These are phyloP conservation scores for Tritrichomonas musculus DNA, from an alignment of 208 protist species.

Conservation along the genomic window DNA sequence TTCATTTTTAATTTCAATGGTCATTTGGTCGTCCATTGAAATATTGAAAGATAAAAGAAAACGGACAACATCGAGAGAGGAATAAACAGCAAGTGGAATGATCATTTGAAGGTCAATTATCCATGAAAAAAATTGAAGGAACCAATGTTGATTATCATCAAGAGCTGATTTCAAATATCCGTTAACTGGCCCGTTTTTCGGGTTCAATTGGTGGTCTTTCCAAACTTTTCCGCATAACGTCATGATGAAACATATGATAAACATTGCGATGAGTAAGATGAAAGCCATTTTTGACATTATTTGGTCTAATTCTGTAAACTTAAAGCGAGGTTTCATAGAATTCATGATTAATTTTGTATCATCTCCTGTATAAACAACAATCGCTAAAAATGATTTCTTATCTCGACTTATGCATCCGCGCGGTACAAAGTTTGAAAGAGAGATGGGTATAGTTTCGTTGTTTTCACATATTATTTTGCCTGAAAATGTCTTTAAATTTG, in stretches of 20 bases:
- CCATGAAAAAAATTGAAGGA: neutral
- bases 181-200: conserved; percentile 32
- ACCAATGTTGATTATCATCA: neutral
- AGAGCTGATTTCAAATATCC: neutral
- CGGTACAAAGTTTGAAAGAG: conserved; percentile 32
- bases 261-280: conserved; percentile 49
- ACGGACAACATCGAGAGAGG: conserved; percentile 88
- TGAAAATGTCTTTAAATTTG: conserved; percentile 61
- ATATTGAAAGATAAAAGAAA: conserved; percentile 88
- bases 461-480: neutral
- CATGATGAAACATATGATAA: conserved; percentile 46
- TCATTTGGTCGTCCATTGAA: conserved; percentile 70
- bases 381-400: neutral
- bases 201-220: neutral
- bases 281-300: conserved; percentile 50
- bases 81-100: conserved; percentile 90
- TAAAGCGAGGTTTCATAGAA: conserved; percentile 38
- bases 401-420: conserved; percentile 57
- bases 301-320: conserved; percentile 50
- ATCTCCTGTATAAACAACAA: conserved; percentile 55
- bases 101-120: conserved; percentile 67
- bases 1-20: conserved; percentile 12
- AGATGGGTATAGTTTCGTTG: neutral
- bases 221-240: conserved; percentile 43
- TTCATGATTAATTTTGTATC: conserved; percentile 61